Evolutionary conservation across 371 early-diverging fungal genomes (phyloP).

Genomic region (Mucor velutinosus): DNA sequence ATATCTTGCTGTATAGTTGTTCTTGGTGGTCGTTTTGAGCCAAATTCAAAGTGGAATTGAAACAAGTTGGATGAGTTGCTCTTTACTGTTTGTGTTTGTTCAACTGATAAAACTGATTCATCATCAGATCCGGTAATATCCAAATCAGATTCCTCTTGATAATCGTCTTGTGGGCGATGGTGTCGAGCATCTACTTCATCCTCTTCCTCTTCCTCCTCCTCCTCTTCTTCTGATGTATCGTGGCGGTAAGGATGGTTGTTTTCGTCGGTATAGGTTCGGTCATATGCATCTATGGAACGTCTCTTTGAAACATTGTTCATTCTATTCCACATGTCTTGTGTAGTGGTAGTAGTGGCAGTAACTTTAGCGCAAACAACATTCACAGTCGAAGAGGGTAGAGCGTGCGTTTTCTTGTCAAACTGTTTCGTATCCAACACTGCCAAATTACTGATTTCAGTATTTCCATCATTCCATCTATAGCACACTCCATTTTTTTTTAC

Average conservation of each 20-base stretch:
- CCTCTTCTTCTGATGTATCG: slow-evolving; percentile 6
- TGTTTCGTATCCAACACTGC: slow-evolving; percentile 20
- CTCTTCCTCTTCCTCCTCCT: slow-evolving; percentile 10
- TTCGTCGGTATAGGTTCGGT: slow-evolving; percentile 8
- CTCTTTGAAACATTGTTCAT: slow-evolving; percentile 23
- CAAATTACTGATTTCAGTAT: too few species aligned
- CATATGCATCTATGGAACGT: slow-evolving; percentile 12
- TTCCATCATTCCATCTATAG: too few species aligned
- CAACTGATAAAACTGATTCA: not conserved
- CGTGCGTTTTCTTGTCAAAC: slow-evolving; percentile 19
- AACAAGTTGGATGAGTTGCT: slow-evolving; percentile 10
- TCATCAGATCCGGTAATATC: slow-evolving; percentile 7
- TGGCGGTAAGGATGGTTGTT: slow-evolving; percentile 2
- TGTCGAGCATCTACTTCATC: slow-evolving; percentile 1
- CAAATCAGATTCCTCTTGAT: slow-evolving; percentile 3
- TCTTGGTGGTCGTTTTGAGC: slow-evolving; percentile 27
- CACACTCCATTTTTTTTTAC: slow-evolving; percentile 4
- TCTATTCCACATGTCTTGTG: slow-evolving; percentile 34
- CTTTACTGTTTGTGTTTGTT: not conserved
- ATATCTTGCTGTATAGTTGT: not conserved
- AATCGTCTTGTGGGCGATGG: not conserved
- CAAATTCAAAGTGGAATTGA: slow-evolving; percentile 33
- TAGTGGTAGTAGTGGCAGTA: slow-evolving; percentile 19
- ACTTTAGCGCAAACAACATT: slow-evolving; percentile 34
- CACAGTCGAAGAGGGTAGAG: slow-evolving; percentile 28